phyloP scores from a whole-genome alignment of 148 eudicot species.

The Chenopodium berlandieri region DNA sequence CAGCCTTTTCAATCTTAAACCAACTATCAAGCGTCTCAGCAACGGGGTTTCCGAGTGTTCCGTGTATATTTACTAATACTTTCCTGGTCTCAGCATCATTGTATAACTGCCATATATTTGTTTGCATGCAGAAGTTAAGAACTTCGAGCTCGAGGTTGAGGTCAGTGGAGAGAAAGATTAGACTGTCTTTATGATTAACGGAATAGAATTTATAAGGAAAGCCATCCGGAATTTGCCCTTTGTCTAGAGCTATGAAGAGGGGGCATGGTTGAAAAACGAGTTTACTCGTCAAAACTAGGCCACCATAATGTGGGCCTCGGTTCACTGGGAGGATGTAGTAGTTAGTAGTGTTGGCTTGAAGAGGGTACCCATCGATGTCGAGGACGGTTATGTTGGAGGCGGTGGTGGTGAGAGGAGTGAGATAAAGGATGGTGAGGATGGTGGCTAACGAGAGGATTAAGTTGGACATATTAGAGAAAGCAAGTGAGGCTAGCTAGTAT shows the following conservation, averaged over 20 bases:
- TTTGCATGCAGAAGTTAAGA: constrained; percentile 38
- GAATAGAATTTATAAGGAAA: constrained; percentile 37
- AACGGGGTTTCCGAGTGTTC: constrained; percentile 41
- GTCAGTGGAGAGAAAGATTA: constrained; percentile 30
- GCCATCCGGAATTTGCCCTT: constrained; percentile 28
- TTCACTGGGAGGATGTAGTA: constrained; percentile 31
- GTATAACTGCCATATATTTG: constrained; percentile 37
- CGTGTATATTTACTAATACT: constrained; percentile 41
- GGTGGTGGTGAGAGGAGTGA: constrained; percentile 4
- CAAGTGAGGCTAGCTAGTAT: too few species aligned
- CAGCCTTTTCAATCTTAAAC: constrained; percentile 48
- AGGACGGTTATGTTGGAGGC: constrained; percentile 12
- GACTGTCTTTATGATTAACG: constrained; percentile 19
- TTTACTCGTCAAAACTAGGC: constrained; percentile 37
- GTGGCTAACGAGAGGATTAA: not conserved
- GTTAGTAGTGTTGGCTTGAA: constrained; percentile 11
- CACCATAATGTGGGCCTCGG: constrained; percentile 44
- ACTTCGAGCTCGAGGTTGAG: constrained; percentile 42
- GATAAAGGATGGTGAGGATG: not conserved
- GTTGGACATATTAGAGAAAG: constrained; percentile 3
- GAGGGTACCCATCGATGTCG: constrained; percentile 28
- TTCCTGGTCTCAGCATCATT: constrained; percentile 19
- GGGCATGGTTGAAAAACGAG: constrained; percentile 29
- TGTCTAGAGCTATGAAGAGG: constrained; percentile 37
- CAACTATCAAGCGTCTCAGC: constrained; percentile 36